phyloP scores from a whole-genome alignment of 352 stramenopile species.

The Pilasporangium apinafurcum region DNA sequence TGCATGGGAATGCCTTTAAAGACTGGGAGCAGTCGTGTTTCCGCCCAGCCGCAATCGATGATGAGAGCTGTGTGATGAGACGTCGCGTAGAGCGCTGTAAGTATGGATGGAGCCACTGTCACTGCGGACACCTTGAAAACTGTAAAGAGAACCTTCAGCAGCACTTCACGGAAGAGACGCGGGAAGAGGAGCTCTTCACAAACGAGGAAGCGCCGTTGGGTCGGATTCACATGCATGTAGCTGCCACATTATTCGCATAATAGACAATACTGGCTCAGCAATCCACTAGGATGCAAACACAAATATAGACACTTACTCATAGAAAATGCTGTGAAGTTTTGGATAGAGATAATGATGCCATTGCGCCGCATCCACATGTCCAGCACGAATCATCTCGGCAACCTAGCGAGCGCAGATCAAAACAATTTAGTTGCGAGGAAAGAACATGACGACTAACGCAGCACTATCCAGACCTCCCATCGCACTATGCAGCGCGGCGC shows the following conservation, averaged over 20 bases:
- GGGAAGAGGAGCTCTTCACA: slow-evolving; percentile 74
- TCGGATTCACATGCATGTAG: slow-evolving; percentile 64
- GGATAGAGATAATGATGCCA: slow-evolving; percentile 46
- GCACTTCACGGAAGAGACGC: slow-evolving; percentile 47
- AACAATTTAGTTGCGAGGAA: not conserved
- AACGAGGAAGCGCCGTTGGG: slow-evolving; percentile 65
- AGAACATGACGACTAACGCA: not conserved
- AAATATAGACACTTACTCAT: slow-evolving; percentile 39
- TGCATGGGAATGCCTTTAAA: slow-evolving; percentile 80
- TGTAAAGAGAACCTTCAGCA: slow-evolving; percentile 57
- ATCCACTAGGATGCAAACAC: not conserved
- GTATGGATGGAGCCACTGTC: slow-evolving; percentile 56
- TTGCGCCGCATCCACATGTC: slow-evolving; percentile 16
- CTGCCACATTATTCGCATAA: slow-evolving; percentile 24
- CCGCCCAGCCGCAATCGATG: slow-evolving; percentile 69
- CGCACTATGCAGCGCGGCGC: slow-evolving; percentile 53
- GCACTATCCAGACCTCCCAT: slow-evolving; percentile 45
- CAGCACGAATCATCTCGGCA: slow-evolving; percentile 38
- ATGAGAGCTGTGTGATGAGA: slow-evolving; percentile 70
- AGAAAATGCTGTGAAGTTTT: slow-evolving; percentile 61
- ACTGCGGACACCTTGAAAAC: slow-evolving; percentile 61
- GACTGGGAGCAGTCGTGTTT: slow-evolving; percentile 70
- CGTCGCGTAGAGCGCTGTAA: slow-evolving; percentile 66
- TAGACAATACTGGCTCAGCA: not conserved
- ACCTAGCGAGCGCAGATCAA: slow-evolving; percentile 17